Percentiles rank a stretch among this genome's conserved stretches.
Evolutionary conservation across 176 grass and related monocot species (phyloP).

Genomic region (Oryza meyeriana): DNA sequence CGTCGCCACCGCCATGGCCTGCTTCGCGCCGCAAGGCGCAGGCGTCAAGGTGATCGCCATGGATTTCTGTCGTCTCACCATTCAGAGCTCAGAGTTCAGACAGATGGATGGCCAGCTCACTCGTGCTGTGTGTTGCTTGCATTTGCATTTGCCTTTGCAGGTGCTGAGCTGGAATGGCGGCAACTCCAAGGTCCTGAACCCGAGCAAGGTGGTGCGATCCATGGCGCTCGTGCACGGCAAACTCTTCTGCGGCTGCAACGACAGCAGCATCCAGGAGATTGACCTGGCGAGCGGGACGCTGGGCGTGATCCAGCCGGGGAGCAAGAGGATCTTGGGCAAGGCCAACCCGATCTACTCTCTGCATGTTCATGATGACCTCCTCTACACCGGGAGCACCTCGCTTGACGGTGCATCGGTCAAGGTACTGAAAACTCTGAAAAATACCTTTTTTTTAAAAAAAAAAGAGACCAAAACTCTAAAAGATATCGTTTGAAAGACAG

Average conservation of each 20-base stretch:
- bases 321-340: constrained; percentile 66
- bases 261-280: constrained; percentile 69
- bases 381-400: constrained; percentile 44
- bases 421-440: neutral
- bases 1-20: constrained; percentile 48
- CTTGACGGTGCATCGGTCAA: constrained; percentile 55
- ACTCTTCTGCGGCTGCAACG: constrained; percentile 65
- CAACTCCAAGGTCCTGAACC: constrained; percentile 45
- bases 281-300: constrained; percentile 61
- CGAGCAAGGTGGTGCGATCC: constrained; percentile 53
- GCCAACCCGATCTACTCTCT: constrained; percentile 44
- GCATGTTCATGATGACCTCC: constrained; percentile 47
- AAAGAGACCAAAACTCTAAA: no score
- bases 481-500: no score
- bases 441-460: no score
- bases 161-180: constrained; percentile 49
- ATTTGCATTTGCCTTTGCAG: no score
- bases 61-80: neutral
- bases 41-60: constrained; percentile 46
- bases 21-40: constrained; percentile 52
- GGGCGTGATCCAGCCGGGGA: constrained; percentile 50
- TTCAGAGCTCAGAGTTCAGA: neutral
- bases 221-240: constrained; percentile 63
- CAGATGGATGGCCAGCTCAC: neutral
- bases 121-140: neutral